Evolutionary conservation across 148 eudicot genomes (phyloP).

Genomic region (Diospyros kaki): DNA sequence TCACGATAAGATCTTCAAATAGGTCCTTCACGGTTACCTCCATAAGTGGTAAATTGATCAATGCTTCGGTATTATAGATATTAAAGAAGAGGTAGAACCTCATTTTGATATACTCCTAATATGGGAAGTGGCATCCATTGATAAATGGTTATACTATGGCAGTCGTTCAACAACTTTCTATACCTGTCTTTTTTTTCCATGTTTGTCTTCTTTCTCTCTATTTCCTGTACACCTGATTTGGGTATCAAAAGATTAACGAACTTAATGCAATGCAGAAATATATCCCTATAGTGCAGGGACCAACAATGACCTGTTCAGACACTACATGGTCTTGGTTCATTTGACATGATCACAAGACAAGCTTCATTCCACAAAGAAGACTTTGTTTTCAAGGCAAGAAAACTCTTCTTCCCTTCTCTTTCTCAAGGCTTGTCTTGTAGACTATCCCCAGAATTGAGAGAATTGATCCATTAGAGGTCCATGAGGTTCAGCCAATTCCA

Average conservation of each 20-base stretch:
- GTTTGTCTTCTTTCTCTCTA: neutral
- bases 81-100: neutral
- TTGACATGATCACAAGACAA: neutral
- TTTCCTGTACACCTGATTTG: neutral
- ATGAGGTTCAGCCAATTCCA: neutral
- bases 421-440: neutral
- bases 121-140: too few species aligned
- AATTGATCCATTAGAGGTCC: neutral
- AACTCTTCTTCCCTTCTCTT: neutral
- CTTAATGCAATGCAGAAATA: neutral
- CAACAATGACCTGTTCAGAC: neutral
- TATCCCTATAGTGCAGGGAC: neutral
- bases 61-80: neutral
- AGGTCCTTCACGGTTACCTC: constrained; percentile 4
- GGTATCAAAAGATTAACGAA: constrained; percentile 7
- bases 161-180: neutral
- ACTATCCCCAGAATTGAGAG: neutral
- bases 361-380: neutral
- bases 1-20: neutral
- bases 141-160: too few species aligned
- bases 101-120: neutral
- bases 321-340: neutral
- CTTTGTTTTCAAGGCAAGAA: neutral
- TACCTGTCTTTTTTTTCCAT: neutral
- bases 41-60: neutral